Evolutionary conservation across 352 stramenopile species (phyloP), one percentile per base, ranked within the genome.

Genomic region (Aphanomyces invadans): DNA sequence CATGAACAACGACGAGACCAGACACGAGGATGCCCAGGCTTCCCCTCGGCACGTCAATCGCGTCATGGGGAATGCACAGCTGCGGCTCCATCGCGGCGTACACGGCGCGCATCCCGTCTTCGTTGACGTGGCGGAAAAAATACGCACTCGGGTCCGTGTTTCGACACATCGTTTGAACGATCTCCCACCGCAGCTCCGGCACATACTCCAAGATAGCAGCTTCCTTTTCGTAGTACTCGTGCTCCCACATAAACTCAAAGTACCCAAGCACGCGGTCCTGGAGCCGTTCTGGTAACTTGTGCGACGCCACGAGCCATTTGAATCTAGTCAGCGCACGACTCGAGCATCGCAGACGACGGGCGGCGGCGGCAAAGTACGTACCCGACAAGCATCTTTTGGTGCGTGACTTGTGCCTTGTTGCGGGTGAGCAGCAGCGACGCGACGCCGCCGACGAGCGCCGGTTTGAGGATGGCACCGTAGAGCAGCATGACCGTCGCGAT

Each of bases 191-290:
- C 21, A 76, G 71, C 19, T 38, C 49, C 9, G 76, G 72, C 12
- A 84, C 52, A 61, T 75, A 70, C 53, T 69, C 55, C 57, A 80
- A 71, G 36, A 81, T 70, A 17, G 66, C 66, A 44, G 70, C 51
- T 62, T 84, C 76, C 36, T 79, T 71, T 4, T 77, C 74, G 53
- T 73, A 76, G 38, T 76, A 71, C 68, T 79, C 70, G 42, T 76
- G 68, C 57, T 59, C 71, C 74, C 73, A 84, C 53, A 78, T 68
- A 59, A 79, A 81, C 68, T 84, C 74, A 67, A 80, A 79, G 49
- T 77, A 84, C 15, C 70, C 33, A 1, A 73, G 21, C 26, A 81
- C 62, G 38, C 74, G 71, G 15, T 80, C 68, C 39, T 79, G 70
- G 4, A 80, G 55, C 26, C n/a, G 33, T 52, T 70, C 31, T 12